Base-by-base conservation (phyloP, 371 early-diverging fungal species). In the Gilbertella persicaria region DNA sequence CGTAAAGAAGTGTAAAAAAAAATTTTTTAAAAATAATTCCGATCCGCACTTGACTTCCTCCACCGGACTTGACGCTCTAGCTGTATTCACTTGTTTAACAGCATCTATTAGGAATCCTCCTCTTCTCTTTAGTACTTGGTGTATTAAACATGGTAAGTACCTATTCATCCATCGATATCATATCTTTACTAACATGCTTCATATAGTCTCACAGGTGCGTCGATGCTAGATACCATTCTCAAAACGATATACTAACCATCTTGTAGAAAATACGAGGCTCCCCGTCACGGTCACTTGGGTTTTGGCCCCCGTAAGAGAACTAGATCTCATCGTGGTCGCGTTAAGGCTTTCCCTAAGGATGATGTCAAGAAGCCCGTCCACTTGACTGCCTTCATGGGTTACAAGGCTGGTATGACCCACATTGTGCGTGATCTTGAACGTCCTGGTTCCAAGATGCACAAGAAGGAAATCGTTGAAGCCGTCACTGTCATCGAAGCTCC, bases 391-490 rank as follows among this genome's bases (percentile, higher is more conserved):
- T 99, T 98, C 92, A 80, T 99, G 75, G 99, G 93, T 65, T 99
- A 99, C 94, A 99, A 99, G 93, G 99, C 99, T 58, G 99, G 99
- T 76, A 99, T 99, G 99, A 98, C 99, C 73, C 99, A 99, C 87
- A 90, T 99, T 70, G 96, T 99, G 58, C 94, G 99, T 70, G 98
- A 97, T 77, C 80, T 97, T 73, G 97, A 97, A 71, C 91, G 96
- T 76, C 97, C 97, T 62, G 96, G 95, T 55, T 95, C 97, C 83
- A 62, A 98, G 90, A 91, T 93, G 87, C 92, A 98, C 93, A 98
- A 96, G 94, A 97, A 96, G 91, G 99, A 99, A 84, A 85, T 99
- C 43, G 94, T 99, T 68, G 99, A 99, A 84, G 98, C 99, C 54
- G 99, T 99, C 65, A 98, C 99, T 60, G 84, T 99, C 73, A 84